These are phyloP conservation scores for Eimeria praecox DNA, from an alignment of 169 alveolate species.

Conservation along the genomic window DNA sequence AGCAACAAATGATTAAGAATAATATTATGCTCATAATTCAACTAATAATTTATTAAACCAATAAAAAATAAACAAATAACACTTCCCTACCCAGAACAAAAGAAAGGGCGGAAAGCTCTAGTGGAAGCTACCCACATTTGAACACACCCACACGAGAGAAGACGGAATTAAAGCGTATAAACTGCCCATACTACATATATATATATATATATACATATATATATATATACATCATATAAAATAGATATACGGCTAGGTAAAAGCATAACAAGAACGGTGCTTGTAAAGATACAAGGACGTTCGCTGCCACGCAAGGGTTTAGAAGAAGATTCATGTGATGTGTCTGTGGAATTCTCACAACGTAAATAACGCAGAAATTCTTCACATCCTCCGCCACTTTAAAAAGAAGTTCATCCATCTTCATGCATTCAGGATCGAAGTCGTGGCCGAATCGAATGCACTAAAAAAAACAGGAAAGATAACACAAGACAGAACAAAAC, in stretches of 20 bases:
- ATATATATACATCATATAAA: too few species aligned
- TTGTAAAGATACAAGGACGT: too few species aligned
- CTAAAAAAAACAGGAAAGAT: constrained; percentile 14
- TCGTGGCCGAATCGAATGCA: constrained; percentile 99
- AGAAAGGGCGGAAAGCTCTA: too few species aligned
- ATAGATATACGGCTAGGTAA: too few species aligned
- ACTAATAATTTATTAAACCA: neutral
- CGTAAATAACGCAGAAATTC: constrained; percentile 97
- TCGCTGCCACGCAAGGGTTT: neutral
- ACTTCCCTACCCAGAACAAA: too few species aligned
- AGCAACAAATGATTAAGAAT: neutral
- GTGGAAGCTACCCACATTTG: too few species aligned
- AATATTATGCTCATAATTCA: too few species aligned
- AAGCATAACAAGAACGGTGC: too few species aligned
- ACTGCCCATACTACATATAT: too few species aligned
- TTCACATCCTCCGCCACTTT: constrained; percentile 97
- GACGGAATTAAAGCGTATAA: too few species aligned
- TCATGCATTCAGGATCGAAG: constrained; percentile 98
- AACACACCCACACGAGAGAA: too few species aligned
- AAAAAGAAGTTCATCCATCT: constrained; percentile 98
- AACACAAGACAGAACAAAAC: neutral
- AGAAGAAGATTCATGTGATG: neutral
- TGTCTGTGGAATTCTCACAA: constrained; percentile 88
- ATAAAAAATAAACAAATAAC: neutral
- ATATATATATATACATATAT: too few species aligned